Conservation (phyloP, 257 asterid genomes). For the Scutellaria barbata region DNA sequence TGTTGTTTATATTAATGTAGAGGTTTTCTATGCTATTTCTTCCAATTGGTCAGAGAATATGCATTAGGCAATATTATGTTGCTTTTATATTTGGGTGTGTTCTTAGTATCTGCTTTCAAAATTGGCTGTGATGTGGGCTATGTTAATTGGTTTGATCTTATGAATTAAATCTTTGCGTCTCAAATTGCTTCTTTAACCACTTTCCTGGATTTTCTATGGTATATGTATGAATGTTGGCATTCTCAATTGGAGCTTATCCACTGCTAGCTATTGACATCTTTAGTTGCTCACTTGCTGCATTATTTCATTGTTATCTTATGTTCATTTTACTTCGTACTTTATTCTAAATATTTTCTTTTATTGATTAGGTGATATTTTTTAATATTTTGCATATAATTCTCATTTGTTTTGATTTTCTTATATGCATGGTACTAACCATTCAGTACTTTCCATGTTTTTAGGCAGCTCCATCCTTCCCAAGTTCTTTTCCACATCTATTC, state of each 20-base stretch:
- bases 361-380: not conserved
- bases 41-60: constrained; percentile 5
- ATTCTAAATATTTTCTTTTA: not conserved
- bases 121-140: not conserved
- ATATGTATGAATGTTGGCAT: not conserved
- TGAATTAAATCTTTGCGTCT: not conserved
- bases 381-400: constrained; percentile 8
- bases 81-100: not conserved
- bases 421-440: constrained; percentile 21
- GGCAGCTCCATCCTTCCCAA: constrained; percentile 98
- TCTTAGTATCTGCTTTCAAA: not conserved
- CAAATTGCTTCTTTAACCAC: not conserved
- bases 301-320: not conserved
- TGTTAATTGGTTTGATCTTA: not conserved
- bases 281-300: not conserved
- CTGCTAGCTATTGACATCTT: not conserved
- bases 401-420: constrained; percentile 13
- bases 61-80: not conserved
- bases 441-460: constrained; percentile 37
- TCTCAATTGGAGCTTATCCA: not conserved
- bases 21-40: not conserved
- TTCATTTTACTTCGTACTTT: not conserved
- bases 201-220: not conserved
- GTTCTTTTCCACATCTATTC: constrained; percentile 93
- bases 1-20: not conserved